phyloP scores from a whole-genome alignment of 305 asterid species.

The Galium porrigens region DNA sequence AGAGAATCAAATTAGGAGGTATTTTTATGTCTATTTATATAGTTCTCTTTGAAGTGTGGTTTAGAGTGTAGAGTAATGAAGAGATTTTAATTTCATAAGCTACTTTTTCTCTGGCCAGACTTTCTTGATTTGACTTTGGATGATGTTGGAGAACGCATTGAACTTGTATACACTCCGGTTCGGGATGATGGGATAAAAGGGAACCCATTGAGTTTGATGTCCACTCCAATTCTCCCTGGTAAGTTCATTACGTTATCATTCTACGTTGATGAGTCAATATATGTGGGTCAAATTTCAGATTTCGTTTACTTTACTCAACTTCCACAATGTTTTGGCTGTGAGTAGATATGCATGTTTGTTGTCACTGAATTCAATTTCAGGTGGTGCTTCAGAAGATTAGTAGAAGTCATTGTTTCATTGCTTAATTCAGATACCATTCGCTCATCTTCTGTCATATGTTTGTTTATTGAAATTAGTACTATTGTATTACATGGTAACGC shows the following conservation, averaged over 20 bases:
- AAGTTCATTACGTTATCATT: conserved; percentile 12
- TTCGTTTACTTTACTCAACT: neutral
- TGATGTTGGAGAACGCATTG: conserved; percentile 62
- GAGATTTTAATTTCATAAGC: conserved; percentile 10
- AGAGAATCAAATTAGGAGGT: conserved; percentile 60
- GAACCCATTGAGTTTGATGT: conserved; percentile 34
- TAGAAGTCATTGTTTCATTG: neutral
- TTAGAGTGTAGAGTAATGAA: neutral
- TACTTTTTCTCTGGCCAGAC: conserved; percentile 34
- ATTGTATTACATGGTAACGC: neutral
- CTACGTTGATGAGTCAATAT: neutral
- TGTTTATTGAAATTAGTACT: neutral
- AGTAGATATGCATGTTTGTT: neutral
- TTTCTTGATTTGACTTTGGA: conserved; percentile 55
- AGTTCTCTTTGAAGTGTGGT: conserved; percentile 1
- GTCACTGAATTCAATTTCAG: neutral
- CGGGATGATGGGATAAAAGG: conserved; percentile 84
- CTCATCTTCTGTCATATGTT: neutral
- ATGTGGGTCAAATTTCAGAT: neutral
- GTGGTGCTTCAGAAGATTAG: neutral
- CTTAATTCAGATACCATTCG: neutral
- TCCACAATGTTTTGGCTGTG: neutral
- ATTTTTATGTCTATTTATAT: conserved; percentile 10
- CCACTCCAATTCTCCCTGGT: conserved; percentile 80
- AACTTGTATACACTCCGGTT: conserved; percentile 70